A percentile compares a stretch with the other conserved stretches of the same genome.
Evolutionary conservation across 192 early-diverging fungal species (phyloP).

Genomic region (Coemansia sp.): DNA sequence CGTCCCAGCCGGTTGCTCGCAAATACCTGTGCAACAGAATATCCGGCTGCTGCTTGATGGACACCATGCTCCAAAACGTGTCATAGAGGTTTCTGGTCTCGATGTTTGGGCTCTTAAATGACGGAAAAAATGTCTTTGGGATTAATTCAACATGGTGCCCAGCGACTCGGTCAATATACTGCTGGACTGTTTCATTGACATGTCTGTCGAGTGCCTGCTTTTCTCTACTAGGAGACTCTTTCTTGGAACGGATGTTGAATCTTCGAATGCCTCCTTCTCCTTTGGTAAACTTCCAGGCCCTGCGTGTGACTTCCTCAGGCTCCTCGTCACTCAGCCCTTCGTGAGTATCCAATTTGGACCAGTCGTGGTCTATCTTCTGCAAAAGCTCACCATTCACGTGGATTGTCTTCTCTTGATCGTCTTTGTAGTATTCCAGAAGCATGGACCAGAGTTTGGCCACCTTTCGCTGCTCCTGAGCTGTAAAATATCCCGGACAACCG

Average conservation of each 20-base stretch:
- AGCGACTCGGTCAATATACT: slow-evolving; percentile 27
- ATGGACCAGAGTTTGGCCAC: slow-evolving; percentile 35
- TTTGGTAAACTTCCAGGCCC: slow-evolving; percentile 47
- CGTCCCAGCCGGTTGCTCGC: slow-evolving; percentile 35
- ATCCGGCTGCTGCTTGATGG: slow-evolving; percentile 42
- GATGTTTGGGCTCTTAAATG: slow-evolving; percentile 25
- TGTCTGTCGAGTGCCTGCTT: slow-evolving; percentile 28
- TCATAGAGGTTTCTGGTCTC: slow-evolving; percentile 33
- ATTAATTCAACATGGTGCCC: slow-evolving; percentile 26
- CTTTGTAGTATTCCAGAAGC: slow-evolving; percentile 27
- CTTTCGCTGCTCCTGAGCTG: slow-evolving; percentile 30
- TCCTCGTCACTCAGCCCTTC: slow-evolving; percentile 16
- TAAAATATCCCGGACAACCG: slow-evolving; percentile 28
- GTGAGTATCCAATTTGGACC: slow-evolving; percentile 23
- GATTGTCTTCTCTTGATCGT: slow-evolving; percentile 23
- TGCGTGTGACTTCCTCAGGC: slow-evolving; percentile 19
- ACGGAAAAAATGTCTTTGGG: slow-evolving; percentile 36
- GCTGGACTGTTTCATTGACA: slow-evolving; percentile 45
- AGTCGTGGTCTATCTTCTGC: slow-evolving; percentile 26
- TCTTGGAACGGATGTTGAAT: slow-evolving; percentile 11
- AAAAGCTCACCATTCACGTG: slow-evolving; percentile 29
- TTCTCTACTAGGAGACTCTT: slow-evolving; percentile 16
- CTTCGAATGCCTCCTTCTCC: slow-evolving; percentile 23
- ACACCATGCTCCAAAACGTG: slow-evolving; percentile 29
- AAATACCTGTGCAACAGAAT: slow-evolving; percentile 41